These are phyloP conservation scores for Cladophialophora chaetospira DNA, from an alignment of 2,329 filamentous ascomycete genomes.

Conservation along the genomic window DNA sequence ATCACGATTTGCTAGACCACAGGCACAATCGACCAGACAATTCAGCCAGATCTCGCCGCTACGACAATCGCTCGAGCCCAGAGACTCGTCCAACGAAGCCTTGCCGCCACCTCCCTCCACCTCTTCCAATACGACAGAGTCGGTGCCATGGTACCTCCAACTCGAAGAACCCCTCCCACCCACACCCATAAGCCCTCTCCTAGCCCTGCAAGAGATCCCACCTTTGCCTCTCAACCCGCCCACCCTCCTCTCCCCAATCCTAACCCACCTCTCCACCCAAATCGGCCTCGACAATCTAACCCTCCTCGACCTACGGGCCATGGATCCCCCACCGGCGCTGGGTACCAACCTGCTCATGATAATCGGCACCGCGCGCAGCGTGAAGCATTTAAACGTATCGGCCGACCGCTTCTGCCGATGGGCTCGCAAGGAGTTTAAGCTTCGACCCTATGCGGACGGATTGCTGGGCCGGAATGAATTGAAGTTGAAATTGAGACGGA, in stretches of 20 bases:
- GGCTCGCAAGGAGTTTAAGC: conserved; percentile 70
- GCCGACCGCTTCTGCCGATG: conserved; percentile 88
- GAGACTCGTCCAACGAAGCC: conserved; percentile 2
- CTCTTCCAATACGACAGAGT: conserved; percentile 21
- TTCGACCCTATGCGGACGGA: conserved; percentile 80
- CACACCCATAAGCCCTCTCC: conserved; percentile 45
- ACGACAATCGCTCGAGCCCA: background rate
- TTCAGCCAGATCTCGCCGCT: conserved; percentile 3
- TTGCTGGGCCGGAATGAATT: conserved; percentile 87
- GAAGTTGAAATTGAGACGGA: conserved; percentile 79
- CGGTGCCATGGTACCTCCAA: conserved; percentile 84
- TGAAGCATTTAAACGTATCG: conserved; percentile 89
- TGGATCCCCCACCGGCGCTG: conserved; percentile 84
- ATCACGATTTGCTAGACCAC: background rate
- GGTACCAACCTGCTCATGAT: conserved; percentile 91
- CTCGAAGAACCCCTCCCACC: conserved; percentile 55
- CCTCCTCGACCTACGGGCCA: conserved; percentile 76
- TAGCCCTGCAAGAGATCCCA: conserved; percentile 60
- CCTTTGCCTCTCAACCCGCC: conserved; percentile 70
- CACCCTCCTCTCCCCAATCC: conserved; percentile 67
- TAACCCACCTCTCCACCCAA: conserved; percentile 79
- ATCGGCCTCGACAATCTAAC: conserved; percentile 81
- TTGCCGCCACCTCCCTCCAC: background rate
- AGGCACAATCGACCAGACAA: background rate
- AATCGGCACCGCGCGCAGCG: conserved; percentile 84